Conservation (phyloP, 768 basidiomycete species). For the Plicaturopsis crispa region DNA sequence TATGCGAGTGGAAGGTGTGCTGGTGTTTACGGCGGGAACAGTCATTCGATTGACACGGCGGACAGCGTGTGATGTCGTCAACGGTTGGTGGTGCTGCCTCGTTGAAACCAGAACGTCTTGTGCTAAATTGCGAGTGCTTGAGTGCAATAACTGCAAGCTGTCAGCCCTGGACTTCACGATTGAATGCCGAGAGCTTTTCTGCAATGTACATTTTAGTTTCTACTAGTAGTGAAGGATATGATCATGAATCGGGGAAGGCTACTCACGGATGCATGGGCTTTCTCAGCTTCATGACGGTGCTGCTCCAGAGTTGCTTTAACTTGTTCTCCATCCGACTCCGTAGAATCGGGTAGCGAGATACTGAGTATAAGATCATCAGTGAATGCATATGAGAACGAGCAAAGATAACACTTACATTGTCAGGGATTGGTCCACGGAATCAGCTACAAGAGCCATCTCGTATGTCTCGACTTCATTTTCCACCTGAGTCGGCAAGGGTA, state of each 20-base stretch:
- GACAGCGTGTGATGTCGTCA: constrained; percentile 8
- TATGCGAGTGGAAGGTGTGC: neutral
- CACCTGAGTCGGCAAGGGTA: neutral
- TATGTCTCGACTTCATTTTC: constrained; percentile 8
- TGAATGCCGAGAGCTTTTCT: neutral
- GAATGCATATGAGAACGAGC: neutral
- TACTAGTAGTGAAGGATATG: neutral
- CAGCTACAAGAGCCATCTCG: constrained; percentile 13
- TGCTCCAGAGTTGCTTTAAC: neutral
- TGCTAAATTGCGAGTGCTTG: neutral
- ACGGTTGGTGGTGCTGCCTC: constrained; percentile 7
- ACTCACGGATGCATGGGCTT: neutral
- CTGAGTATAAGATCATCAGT: too few relatives aligned
- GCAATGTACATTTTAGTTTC: neutral
- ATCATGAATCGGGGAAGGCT: neutral
- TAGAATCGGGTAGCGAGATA: constrained; percentile 7
- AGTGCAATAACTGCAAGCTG: neutral
- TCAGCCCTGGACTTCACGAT: neutral
- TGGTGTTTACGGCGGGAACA: neutral
- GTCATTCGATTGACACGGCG: constrained; percentile 7
- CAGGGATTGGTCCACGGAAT: constrained; percentile 5
- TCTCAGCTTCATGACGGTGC: neutral
- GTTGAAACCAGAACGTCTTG: constrained; percentile 2
- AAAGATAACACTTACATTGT: constrained; percentile 6
- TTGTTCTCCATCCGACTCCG: too few relatives aligned